These are phyloP conservation scores for Mikania micrantha DNA, from an alignment of 129 eudicot genomes.

Conservation along the genomic window DNA sequence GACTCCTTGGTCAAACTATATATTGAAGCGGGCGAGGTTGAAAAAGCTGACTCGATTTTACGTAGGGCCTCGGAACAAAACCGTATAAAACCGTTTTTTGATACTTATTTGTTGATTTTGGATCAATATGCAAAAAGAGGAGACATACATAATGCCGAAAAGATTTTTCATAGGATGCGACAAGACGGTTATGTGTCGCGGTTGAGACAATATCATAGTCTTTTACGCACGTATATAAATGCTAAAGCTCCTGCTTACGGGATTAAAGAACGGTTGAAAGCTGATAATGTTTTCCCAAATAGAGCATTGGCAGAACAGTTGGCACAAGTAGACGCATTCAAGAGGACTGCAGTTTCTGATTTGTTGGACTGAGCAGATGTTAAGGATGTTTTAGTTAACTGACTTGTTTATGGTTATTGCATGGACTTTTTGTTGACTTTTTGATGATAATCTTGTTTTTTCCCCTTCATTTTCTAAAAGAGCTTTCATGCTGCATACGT, in stretches of 20 bases:
- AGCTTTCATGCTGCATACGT: too few species aligned
- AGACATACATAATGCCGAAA: constrained; percentile 73
- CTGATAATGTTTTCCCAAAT: constrained; percentile 57
- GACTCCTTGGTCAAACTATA: constrained; percentile 70
- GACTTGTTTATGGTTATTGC: background rate
- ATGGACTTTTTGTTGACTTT: constrained; percentile 1
- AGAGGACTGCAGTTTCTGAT: constrained; percentile 42
- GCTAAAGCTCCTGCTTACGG: constrained; percentile 73
- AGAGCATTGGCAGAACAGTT: constrained; percentile 33
- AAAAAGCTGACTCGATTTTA: constrained; percentile 66
- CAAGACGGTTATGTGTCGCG: constrained; percentile 49
- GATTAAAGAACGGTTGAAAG: constrained; percentile 61
- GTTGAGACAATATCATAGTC: constrained; percentile 30
- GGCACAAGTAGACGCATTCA: constrained; percentile 44
- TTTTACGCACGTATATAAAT: constrained; percentile 48
- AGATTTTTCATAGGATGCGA: constrained; percentile 61
- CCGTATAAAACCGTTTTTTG: constrained; percentile 38
- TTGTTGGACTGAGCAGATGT: constrained; percentile 43
- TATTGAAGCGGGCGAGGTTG: constrained; percentile 65
- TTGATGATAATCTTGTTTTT: background rate
- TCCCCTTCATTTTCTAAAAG: too few species aligned
- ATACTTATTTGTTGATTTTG: constrained; percentile 41
- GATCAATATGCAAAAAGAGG: constrained; percentile 64
- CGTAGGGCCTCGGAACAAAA: constrained; percentile 43
- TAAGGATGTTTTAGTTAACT: background rate